phyloP scores from a whole-genome alignment of 768 basidiomycete species.

The Mrakia hoshinonis region DNA sequence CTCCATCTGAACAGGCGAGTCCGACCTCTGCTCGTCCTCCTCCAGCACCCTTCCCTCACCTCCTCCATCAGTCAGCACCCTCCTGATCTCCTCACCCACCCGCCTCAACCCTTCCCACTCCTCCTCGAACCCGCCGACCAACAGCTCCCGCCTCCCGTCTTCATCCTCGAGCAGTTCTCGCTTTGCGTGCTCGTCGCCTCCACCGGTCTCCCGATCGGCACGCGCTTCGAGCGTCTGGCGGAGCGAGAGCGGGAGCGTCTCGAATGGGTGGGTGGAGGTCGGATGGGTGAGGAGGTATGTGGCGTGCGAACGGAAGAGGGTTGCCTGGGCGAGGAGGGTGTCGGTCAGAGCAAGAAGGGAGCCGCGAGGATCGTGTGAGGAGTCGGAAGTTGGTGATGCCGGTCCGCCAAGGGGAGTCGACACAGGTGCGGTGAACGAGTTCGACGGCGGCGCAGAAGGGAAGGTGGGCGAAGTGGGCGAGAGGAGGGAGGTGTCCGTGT shows the following conservation, averaged over 20 bases:
- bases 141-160: slow-evolving; percentile 38
- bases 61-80: no score
- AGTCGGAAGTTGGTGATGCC: slow-evolving; percentile 38
- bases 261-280: slow-evolving; percentile 26
- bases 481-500: no score
- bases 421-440: no score
- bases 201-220: slow-evolving; percentile 35
- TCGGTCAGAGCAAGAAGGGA: slow-evolving; percentile 29
- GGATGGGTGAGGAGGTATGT: slow-evolving; percentile 39
- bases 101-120: neutral
- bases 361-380: neutral
- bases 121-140: neutral
- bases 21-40: no score
- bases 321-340: slow-evolving; percentile 42
- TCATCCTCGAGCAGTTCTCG: slow-evolving; percentile 46
- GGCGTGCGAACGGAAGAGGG: slow-evolving; percentile 45
- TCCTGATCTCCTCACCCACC: no score
- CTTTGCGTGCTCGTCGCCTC: slow-evolving; percentile 35
- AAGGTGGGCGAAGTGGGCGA: neutral
- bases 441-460: neutral
- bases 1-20: no score
- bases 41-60: no score
- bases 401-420: slow-evolving; percentile 33
- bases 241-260: slow-evolving; percentile 27
- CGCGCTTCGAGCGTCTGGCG: slow-evolving; percentile 45